Evolutionary conservation across 352 stramenopile genomes (phyloP).

Genomic region (Aphanomyces astaci): DNA sequence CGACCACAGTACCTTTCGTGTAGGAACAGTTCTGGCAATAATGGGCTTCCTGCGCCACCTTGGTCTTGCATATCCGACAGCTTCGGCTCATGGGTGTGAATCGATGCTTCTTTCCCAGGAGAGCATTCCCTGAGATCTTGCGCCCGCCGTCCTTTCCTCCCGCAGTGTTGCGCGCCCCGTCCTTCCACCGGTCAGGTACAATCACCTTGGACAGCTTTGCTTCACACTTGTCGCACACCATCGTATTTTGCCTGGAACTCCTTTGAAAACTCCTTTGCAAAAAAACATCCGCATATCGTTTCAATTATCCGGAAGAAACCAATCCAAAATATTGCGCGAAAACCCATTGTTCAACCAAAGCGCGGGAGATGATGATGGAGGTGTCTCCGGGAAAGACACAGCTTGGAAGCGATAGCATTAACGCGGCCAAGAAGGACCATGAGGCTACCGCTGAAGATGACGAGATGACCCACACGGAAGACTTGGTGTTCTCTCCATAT

Average conservation of each 20-base stretch:
- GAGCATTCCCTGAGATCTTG: constrained; percentile 35
- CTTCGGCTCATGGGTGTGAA: constrained; percentile 43
- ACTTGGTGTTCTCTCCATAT: constrained; percentile 20
- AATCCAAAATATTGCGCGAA: not conserved
- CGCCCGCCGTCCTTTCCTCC: constrained; percentile 47
- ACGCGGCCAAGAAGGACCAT: too few relatives aligned
- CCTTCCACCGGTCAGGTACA: constrained; percentile 69
- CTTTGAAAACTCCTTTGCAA: not conserved
- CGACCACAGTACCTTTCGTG: constrained; percentile 50
- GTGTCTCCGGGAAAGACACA: not conserved
- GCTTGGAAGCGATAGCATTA: too few relatives aligned
- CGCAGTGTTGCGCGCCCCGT: constrained; percentile 47
- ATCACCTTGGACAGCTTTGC: constrained; percentile 69
- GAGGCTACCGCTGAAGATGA: not conserved
- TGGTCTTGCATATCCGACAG: constrained; percentile 61
- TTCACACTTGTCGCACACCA: constrained; percentile 72
- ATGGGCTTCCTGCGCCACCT: constrained; percentile 42
- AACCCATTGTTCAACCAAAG: too few relatives aligned
- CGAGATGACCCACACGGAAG: constrained; percentile 16
- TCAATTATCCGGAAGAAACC: not conserved
- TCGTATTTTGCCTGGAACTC: too few relatives aligned
- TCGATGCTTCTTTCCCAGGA: constrained; percentile 42
- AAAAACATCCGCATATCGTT: not conserved
- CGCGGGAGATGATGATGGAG: not conserved
- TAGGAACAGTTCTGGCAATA: constrained; percentile 74